A percentile compares a stretch with the other conserved stretches of the same genome.
These are phyloP conservation scores for Penicillium freii DNA, from an alignment of 2,329 filamentous ascomycete species.

Conservation along the genomic window DNA sequence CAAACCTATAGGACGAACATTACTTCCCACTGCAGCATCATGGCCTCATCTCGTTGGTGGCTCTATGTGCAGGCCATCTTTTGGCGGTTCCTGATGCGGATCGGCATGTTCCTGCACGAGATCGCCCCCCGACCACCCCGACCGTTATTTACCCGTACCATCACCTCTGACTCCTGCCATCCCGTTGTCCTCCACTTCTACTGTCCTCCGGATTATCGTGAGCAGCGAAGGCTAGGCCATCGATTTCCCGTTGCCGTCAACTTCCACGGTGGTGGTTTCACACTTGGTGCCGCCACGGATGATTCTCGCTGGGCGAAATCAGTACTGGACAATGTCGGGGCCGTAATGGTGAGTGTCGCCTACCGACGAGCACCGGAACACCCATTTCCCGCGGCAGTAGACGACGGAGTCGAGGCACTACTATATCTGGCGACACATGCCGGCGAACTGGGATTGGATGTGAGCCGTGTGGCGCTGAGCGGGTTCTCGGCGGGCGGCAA, in stretches of 20 bases:
- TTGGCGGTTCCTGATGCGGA: slow-evolving; percentile 66
- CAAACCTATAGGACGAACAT: background rate
- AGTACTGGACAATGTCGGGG: slow-evolving; percentile 55
- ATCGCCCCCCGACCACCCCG: slow-evolving; percentile 60
- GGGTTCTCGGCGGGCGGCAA: slow-evolving; percentile 65
- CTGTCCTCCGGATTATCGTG: slow-evolving; percentile 48
- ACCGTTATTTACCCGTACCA: slow-evolving; percentile 58
- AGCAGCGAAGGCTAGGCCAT: slow-evolving; percentile 37
- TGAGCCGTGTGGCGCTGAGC: slow-evolving; percentile 56
- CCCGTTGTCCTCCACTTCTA: slow-evolving; percentile 61
- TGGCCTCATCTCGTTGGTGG: slow-evolving; percentile 54
- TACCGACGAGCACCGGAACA: slow-evolving; percentile 62
- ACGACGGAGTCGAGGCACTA: slow-evolving; percentile 62
- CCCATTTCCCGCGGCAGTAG: slow-evolving; percentile 62
- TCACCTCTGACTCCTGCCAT: slow-evolving; percentile 53
- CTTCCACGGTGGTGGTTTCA: slow-evolving; percentile 65
- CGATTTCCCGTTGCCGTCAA: slow-evolving; percentile 60
- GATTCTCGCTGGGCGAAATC: slow-evolving; percentile 60
- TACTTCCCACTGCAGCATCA: slow-evolving; percentile 16
- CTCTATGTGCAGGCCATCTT: slow-evolving; percentile 62
- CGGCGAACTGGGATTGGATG: slow-evolving; percentile 56
- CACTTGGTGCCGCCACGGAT: slow-evolving; percentile 58
- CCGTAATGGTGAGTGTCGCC: slow-evolving; percentile 60
- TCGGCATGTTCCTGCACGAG: slow-evolving; percentile 68
- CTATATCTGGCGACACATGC: slow-evolving; percentile 58